Evolutionary conservation across 345 rosid genomes (phyloP).

Genomic region (Sisymbrium irio): DNA sequence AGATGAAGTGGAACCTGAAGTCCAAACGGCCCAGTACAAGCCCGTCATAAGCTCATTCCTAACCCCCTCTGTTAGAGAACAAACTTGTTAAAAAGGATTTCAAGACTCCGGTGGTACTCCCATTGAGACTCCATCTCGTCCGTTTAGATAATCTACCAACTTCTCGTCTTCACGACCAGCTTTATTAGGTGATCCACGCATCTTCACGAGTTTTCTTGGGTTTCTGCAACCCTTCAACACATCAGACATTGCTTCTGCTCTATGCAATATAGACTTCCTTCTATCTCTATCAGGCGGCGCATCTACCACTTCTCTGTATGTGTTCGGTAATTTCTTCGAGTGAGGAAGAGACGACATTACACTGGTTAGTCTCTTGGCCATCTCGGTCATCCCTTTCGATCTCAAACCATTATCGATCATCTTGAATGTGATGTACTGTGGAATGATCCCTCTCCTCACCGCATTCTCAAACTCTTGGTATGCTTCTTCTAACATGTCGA

Average conservation of each 20-base stretch:
- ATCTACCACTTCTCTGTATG: constrained; percentile 36
- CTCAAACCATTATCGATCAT: constrained; percentile 58
- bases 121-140: constrained; percentile 21
- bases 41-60: neutral
- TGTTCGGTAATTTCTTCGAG: constrained; percentile 59
- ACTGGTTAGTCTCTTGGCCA: constrained; percentile 49
- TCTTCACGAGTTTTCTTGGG: constrained; percentile 55
- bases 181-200: constrained; percentile 40
- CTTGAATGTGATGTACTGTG: constrained; percentile 71
- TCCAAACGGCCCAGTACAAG: neutral
- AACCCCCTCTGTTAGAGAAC: neutral
- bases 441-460: constrained; percentile 65
- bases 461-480: constrained; percentile 61
- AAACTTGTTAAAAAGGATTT: neutral
- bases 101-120: neutral
- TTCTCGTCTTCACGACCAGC: constrained; percentile 29
- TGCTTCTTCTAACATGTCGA: constrained; percentile 70
- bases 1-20: neutral
- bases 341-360: constrained; percentile 67
- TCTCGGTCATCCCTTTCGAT: constrained; percentile 50
- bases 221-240: constrained; percentile 61
- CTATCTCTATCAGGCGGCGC: constrained; percentile 39
- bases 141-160: constrained; percentile 30
- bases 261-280: constrained; percentile 53
- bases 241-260: constrained; percentile 81